These are phyloP conservation scores for Candida tibetensis DNA, from an alignment of 805 yeast genomes.

Conservation along the genomic window DNA sequence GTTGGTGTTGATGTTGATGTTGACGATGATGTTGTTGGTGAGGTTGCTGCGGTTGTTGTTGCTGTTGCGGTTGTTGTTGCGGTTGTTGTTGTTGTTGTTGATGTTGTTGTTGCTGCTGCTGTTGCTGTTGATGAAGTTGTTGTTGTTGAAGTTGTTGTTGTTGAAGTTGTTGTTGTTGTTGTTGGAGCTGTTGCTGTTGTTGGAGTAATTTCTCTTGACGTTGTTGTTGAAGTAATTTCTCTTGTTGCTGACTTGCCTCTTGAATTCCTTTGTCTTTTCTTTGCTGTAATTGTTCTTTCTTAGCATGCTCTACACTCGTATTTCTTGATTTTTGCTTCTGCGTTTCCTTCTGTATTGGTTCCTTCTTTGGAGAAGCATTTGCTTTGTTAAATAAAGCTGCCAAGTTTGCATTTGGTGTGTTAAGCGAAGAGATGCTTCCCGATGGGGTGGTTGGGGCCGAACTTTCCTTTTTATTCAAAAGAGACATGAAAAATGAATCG, in stretches of 20 bases:
- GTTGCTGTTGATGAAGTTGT: constrained; percentile 15
- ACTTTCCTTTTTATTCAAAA: constrained; percentile 36
- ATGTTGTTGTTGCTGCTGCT: constrained; percentile 10
- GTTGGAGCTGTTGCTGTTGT: constrained; percentile 13
- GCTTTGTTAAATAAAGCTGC: constrained; percentile 3
- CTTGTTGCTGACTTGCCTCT: constrained; percentile 8
- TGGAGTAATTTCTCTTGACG: constrained; percentile 15
- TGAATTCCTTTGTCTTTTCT: constrained; percentile 10
- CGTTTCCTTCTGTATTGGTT: not conserved
- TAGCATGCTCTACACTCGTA: not conserved
- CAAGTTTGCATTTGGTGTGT: not conserved
- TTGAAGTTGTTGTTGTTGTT: constrained; percentile 10
- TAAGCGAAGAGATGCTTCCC: not conserved
- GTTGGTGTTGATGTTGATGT: constrained; percentile 1
- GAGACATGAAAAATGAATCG: constrained; percentile 46
- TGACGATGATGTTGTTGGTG: not conserved
- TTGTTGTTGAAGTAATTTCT: constrained; percentile 14
- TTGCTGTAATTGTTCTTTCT: constrained; percentile 9
- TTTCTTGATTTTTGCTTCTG: not conserved
- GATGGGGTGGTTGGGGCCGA: constrained; percentile 4
- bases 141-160: constrained; percentile 13
- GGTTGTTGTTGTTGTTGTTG: constrained; percentile 2
- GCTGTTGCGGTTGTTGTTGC: constrained; percentile 10
- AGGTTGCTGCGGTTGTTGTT: constrained; percentile 4
- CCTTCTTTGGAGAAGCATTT: not conserved